A percentile compares a stretch with the other conserved stretches of the same genome.
Evolutionary conservation across 2,329 filamentous ascomycete species (phyloP).

Genomic region (Paraphaeosphaeria minitans): DNA sequence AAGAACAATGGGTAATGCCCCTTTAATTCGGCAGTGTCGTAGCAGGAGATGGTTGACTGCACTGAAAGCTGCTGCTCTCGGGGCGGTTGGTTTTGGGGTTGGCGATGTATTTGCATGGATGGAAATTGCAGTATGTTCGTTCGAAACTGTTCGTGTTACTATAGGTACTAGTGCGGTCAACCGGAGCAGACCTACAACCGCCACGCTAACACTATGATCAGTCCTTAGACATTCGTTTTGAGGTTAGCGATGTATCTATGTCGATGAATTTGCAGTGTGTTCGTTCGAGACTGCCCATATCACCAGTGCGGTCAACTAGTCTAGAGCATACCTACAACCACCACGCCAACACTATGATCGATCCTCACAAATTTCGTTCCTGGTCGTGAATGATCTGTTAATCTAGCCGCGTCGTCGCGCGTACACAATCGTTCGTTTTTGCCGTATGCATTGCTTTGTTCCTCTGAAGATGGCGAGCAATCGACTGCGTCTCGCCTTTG

Average conservation of each 20-base stretch:
- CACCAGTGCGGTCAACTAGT: neutral
- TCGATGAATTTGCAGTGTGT: too few relatives aligned
- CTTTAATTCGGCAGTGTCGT: slow-evolving; percentile 36
- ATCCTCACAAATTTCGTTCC: neutral
- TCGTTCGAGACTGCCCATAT: neutral
- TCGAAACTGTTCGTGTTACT: neutral
- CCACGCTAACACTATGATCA: neutral
- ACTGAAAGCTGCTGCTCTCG: slow-evolving; percentile 29
- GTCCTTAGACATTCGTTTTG: neutral
- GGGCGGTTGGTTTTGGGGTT: too few relatives aligned
- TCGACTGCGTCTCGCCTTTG: neutral
- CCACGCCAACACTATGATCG: neutral
- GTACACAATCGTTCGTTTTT: neutral
- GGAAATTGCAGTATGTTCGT: neutral
- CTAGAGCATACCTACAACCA: neutral
- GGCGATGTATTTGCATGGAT: too few relatives aligned
- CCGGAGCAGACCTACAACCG: neutral
- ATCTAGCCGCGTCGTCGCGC: neutral
- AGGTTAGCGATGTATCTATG: too few relatives aligned
- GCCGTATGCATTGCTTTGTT: neutral
- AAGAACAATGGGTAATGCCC: slow-evolving; percentile 36
- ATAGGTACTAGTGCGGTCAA: neutral
- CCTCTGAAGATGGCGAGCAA: slow-evolving; percentile 38
- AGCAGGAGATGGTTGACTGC: slow-evolving; percentile 39
- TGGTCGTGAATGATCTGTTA: neutral